phyloP scores from a whole-genome alignment of 1,284 basidiomycete species.

The Puccinia novopanici region DNA sequence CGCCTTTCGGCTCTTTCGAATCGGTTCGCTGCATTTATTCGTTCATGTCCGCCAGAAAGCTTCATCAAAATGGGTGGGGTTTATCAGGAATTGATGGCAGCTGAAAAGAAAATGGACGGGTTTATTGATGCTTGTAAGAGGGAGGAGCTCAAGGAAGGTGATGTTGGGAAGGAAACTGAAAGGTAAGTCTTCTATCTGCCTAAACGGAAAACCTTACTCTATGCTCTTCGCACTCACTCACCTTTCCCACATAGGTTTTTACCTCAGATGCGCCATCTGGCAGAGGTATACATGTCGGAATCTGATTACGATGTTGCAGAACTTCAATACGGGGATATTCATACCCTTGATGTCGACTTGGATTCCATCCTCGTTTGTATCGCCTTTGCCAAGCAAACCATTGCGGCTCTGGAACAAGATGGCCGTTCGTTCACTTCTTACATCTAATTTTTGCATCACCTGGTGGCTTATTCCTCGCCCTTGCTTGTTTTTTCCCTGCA shows the following conservation, averaged over 20 bases:
- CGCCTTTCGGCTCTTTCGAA: slow-evolving; percentile 78
- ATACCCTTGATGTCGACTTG: slow-evolving; percentile 80
- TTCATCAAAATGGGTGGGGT: slow-evolving; percentile 82
- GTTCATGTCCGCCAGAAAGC: slow-evolving; percentile 74
- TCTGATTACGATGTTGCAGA: slow-evolving; percentile 84
- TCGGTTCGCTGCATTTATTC: slow-evolving; percentile 78
- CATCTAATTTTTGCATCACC: background rate
- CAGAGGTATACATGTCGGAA: slow-evolving; percentile 76
- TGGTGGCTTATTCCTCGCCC: slow-evolving; percentile 33
- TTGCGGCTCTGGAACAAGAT: slow-evolving; percentile 72
- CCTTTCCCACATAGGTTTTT: slow-evolving; percentile 67
- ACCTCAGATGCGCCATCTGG: slow-evolving; percentile 84
- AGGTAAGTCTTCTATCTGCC: slow-evolving; percentile 65
- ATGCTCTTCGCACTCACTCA: background rate
- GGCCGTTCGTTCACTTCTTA: slow-evolving; percentile 64
- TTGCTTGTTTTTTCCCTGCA: slow-evolving; percentile 10
- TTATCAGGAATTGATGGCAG: slow-evolving; percentile 83
- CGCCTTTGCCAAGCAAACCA: slow-evolving; percentile 79
- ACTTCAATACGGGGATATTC: slow-evolving; percentile 77
- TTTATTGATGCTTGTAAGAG: slow-evolving; percentile 79
- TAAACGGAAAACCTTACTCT: background rate
- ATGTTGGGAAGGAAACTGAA: slow-evolving; percentile 82
- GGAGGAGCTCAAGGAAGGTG: slow-evolving; percentile 87
- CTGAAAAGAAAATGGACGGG: slow-evolving; percentile 88
- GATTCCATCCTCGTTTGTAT: slow-evolving; percentile 88